Conservation (phyloP, 148 eudicot species). For the Chenopodium album region DNA sequence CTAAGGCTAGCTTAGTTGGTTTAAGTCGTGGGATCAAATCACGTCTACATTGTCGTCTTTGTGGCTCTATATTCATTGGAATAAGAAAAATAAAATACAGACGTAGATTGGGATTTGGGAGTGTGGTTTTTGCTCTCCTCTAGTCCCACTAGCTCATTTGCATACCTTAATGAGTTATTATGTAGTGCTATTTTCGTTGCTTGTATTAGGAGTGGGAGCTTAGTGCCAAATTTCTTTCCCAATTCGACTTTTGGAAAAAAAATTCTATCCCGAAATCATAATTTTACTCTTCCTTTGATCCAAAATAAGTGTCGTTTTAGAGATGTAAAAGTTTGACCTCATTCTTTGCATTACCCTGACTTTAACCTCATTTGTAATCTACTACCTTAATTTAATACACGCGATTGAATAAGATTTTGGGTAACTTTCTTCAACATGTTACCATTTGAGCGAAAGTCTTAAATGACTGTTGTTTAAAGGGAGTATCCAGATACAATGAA, state of each 20-base stretch:
- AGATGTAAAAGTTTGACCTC: not conserved
- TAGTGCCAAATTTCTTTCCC: no score
- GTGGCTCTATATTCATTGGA: not conserved
- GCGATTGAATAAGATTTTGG: not conserved
- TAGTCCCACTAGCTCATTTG: not conserved
- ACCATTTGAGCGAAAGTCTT: not conserved
- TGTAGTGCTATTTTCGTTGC: not conserved
- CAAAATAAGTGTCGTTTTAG: not conserved
- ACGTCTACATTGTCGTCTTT: not conserved
- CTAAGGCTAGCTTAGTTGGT: not conserved
- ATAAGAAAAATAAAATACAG: no score
- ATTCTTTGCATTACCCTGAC: not conserved
- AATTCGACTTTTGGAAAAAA: no score
- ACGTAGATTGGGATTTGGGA: not conserved
- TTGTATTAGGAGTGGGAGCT: not conserved
- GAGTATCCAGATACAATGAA: not conserved
- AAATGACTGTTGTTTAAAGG: not conserved
- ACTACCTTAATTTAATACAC: not conserved
- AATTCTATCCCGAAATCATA: not conserved
- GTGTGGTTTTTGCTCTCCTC: not conserved
- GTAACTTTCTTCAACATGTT: not conserved
- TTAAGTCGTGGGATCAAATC: not conserved
- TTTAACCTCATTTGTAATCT: not conserved
- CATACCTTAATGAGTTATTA: not conserved
- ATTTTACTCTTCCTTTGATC: not conserved